phyloP scores from a whole-genome alignment of 345 rosid species.

The Rhodamnia rubescens region DNA sequence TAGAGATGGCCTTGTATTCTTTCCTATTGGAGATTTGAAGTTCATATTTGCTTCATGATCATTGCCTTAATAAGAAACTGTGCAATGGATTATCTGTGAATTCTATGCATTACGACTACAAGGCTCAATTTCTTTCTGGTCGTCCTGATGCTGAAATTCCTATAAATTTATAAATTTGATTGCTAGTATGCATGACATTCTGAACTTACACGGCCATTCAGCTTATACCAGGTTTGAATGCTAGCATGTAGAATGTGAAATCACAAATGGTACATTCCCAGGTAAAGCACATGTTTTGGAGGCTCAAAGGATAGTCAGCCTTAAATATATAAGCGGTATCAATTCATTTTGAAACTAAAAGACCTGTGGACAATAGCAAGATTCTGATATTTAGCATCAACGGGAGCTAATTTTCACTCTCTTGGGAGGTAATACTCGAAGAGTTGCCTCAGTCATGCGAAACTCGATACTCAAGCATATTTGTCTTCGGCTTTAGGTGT shows the following conservation, averaged over 20 bases:
- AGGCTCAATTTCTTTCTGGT: neutral
- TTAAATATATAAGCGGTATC: neutral
- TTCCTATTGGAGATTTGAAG: neutral
- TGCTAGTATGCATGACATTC: neutral
- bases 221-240: neutral
- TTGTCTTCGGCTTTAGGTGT: neutral
- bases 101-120: neutral
- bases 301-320: neutral
- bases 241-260: neutral
- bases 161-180: neutral
- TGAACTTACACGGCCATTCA: neutral
- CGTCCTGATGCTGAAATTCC: neutral
- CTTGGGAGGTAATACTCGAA: neutral
- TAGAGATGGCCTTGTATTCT: neutral
- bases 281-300: neutral
- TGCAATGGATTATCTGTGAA: neutral
- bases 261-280: neutral
- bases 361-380: neutral
- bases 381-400: neutral
- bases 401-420: neutral
- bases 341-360: neutral
- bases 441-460: neutral
- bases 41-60: neutral
- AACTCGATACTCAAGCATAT: neutral
- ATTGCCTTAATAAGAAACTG: neutral